These are phyloP conservation scores for Fraxinus baroniana DNA, from an alignment of 305 asterid genomes.

Conservation along the genomic window DNA sequence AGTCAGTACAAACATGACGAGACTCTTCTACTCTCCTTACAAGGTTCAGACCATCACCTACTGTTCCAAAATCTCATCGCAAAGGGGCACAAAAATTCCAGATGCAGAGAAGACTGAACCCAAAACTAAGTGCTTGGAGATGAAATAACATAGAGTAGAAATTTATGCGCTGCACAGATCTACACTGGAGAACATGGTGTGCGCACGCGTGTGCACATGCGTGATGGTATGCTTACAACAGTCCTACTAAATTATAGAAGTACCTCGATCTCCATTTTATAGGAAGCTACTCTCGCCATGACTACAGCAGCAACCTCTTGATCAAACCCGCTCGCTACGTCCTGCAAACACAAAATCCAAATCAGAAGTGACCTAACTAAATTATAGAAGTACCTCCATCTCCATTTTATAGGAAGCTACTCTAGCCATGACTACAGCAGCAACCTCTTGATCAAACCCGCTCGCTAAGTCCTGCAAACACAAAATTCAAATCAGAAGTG, in stretches of 20 bases:
- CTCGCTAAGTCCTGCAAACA: conserved; percentile 76
- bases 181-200: conserved; percentile 1
- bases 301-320: conserved; percentile 98
- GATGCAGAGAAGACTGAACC: conserved; percentile 2
- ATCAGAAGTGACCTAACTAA: conserved; percentile 22
- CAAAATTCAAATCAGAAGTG: conserved; percentile 21
- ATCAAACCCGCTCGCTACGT: conserved; percentile 91
- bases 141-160: background rate
- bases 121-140: conserved; percentile 1
- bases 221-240: background rate
- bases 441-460: conserved; percentile 98
- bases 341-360: conserved; percentile 50
- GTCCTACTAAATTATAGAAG: background rate
- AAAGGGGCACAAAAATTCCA: conserved; percentile 7
- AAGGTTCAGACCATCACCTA: background rate
- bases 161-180: background rate
- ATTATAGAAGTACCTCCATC: conserved; percentile 75
- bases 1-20: background rate
- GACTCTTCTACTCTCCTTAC: background rate
- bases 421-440: conserved; percentile 95
- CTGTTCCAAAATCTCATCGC: background rate
- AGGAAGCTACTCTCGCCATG: conserved; percentile 87
- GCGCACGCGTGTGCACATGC: background rate
- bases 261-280: conserved; percentile 98
- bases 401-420: conserved; percentile 94